A percentile compares a stretch with the other conserved stretches of the same genome.
phyloP scores from a whole-genome alignment of 2,329 filamentous ascomycete species.

The Fusarium longipes region DNA sequence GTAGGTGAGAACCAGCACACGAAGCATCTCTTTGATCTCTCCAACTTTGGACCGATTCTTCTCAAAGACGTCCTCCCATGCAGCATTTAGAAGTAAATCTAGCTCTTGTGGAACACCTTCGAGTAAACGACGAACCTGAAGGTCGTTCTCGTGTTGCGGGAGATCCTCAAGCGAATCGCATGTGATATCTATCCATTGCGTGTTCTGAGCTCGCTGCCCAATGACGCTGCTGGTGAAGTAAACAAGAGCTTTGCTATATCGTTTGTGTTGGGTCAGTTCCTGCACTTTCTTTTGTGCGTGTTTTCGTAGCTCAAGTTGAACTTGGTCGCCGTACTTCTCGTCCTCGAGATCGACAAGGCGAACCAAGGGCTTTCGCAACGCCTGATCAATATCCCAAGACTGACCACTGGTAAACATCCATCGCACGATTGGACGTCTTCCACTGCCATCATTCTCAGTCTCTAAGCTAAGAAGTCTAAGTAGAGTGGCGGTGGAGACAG shows the following conservation, averaged over 20 bases:
- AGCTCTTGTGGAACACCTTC: slow-evolving; percentile 56
- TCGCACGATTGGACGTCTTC: slow-evolving; percentile 36
- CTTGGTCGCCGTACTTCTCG: slow-evolving; percentile 34
- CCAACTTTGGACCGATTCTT: slow-evolving; percentile 48
- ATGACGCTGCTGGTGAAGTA: slow-evolving; percentile 58
- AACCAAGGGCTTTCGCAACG: slow-evolving; percentile 8
- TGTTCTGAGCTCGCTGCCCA: slow-evolving; percentile 56
- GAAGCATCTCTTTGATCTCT: slow-evolving; percentile 57
- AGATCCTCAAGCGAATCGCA: slow-evolving; percentile 56
- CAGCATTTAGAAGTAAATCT: slow-evolving; percentile 50
- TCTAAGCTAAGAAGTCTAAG: slow-evolving; percentile 13
- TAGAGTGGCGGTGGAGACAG: slow-evolving; percentile 23
- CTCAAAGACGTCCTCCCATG: slow-evolving; percentile 54
- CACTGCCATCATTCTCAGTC: slow-evolving; percentile 5
- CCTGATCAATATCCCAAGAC: slow-evolving; percentile 16
- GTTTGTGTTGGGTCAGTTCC: slow-evolving; percentile 50
- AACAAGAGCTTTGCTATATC: slow-evolving; percentile 56
- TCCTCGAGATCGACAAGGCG: slow-evolving; percentile 35
- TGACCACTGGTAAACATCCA: slow-evolving; percentile 56
- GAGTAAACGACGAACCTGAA: slow-evolving; percentile 53
- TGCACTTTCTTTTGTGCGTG: slow-evolving; percentile 53
- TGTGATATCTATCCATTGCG: slow-evolving; percentile 58
- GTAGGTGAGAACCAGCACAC: slow-evolving; percentile 55
- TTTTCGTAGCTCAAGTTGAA: slow-evolving; percentile 32
- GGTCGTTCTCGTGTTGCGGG: slow-evolving; percentile 52